A percentile compares a stretch with the other conserved stretches of the same genome.
These are phyloP conservation scores for Xenoacremonium recifei DNA, from an alignment of 2,329 filamentous ascomycete species.

Conservation along the genomic window DNA sequence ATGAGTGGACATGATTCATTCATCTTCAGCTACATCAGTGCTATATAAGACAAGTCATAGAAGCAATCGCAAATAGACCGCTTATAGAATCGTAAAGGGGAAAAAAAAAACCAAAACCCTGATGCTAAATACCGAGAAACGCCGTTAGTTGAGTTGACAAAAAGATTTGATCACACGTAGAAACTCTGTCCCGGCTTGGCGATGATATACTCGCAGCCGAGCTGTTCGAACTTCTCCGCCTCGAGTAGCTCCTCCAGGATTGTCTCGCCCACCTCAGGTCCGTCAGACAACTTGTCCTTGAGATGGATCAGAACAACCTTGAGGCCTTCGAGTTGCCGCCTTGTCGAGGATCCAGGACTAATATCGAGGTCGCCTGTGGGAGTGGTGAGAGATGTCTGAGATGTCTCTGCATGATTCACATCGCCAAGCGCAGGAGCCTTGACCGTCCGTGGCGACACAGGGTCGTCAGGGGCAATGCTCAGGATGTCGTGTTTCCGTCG, in stretches of 20 bases:
- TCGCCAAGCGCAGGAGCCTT: conserved; percentile 20
- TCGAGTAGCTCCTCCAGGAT: conserved; percentile 70
- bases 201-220: conserved; percentile 81
- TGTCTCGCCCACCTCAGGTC: conserved; percentile 57
- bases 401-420: conserved; percentile 17
- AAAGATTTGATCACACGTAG: conserved; percentile 46
- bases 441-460: conserved; percentile 52
- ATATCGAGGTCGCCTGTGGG: conserved; percentile 48
- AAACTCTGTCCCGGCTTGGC: conserved; percentile 64
- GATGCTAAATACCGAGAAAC: too few species aligned
- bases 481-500: conserved; percentile 21
- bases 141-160: too few species aligned
- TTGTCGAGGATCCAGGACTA: conserved; percentile 18
- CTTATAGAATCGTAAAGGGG: conserved; percentile 9
- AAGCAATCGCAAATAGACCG: conserved; percentile 3
- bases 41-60: conserved; percentile 4
- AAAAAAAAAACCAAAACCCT: conserved; percentile 4
- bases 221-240: conserved; percentile 60
- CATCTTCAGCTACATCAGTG: neutral
- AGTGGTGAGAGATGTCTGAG: conserved; percentile 45
- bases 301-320: conserved; percentile 89
- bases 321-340: conserved; percentile 64
- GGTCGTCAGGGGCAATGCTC: conserved; percentile 36
- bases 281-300: conserved; percentile 81
- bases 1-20: neutral